Evolutionary conservation across 2,329 filamentous ascomycete species (phyloP).

Genomic region (Penicillium hesseltinei): DNA sequence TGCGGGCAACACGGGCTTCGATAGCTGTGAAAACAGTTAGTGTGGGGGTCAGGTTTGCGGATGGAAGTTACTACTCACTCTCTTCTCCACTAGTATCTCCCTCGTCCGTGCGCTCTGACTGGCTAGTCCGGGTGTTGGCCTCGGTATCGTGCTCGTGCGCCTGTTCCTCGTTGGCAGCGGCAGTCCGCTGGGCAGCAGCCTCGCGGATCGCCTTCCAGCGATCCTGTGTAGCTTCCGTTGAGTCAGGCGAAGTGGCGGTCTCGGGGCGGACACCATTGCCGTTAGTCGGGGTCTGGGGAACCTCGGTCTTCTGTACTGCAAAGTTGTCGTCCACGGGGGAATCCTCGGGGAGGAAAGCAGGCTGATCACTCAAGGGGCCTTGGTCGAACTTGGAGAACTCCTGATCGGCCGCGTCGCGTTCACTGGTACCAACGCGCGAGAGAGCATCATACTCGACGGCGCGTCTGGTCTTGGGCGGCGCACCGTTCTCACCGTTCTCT

Average conservation of each 20-base stretch:
- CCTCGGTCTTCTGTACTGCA: constrained; percentile 18
- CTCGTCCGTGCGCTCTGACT: constrained; percentile 66
- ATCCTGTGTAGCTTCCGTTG: constrained; percentile 52
- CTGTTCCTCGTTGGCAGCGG: constrained; percentile 34
- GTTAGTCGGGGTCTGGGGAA: constrained; percentile 20
- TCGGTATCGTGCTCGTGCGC: constrained; percentile 57
- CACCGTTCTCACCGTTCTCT: constrained; percentile 28
- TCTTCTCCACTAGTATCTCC: constrained; percentile 94
- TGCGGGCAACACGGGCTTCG: constrained; percentile 91
- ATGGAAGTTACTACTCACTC: constrained; percentile 59
- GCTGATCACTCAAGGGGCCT: constrained; percentile 81
- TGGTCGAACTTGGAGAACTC: constrained; percentile 74
- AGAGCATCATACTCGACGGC: constrained; percentile 55
- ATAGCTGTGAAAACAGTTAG: constrained; percentile 61
- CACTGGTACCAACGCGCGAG: constrained; percentile 59
- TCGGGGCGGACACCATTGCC: constrained; percentile 14
- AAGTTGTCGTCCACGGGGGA: constrained; percentile 24
- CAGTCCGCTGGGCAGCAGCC: constrained; percentile 79
- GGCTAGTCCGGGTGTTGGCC: constrained; percentile 49
- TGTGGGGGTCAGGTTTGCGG: constrained; percentile 28
- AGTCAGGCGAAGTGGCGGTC: constrained; percentile 2
- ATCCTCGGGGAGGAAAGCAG: constrained; percentile 71
- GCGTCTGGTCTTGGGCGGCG: constrained; percentile 46
- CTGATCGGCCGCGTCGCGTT: constrained; percentile 45
- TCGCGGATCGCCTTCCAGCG: constrained; percentile 95